These are phyloP conservation scores for Paramecium octaurelia DNA, from an alignment of 73 alveolate species.

Conservation along the genomic window DNA sequence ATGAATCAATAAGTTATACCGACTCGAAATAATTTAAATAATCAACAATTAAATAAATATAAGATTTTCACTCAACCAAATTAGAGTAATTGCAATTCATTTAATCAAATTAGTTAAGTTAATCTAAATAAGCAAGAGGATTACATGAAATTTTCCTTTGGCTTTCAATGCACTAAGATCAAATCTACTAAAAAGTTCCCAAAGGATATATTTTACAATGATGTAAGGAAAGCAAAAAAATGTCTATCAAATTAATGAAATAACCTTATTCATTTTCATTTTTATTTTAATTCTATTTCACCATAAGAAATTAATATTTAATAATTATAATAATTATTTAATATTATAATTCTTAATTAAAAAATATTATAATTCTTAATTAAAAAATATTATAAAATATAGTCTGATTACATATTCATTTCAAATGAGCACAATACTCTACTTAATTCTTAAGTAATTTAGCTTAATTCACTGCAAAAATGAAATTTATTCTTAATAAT, in stretches of 20 bases:
- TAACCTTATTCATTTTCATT: background rate
- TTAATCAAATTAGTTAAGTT: background rate
- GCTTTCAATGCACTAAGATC: background rate
- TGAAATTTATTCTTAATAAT: background rate
- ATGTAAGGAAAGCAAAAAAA: background rate
- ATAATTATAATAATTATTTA: too few relatives aligned
- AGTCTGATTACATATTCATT: too few relatives aligned
- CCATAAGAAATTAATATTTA: too few relatives aligned
- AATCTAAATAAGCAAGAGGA: background rate
- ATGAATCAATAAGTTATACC: background rate
- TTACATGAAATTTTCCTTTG: background rate
- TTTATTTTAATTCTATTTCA: too few relatives aligned
- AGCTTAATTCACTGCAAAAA: background rate
- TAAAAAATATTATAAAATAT: too few relatives aligned
- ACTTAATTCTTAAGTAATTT: background rate
- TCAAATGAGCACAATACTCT: too few relatives aligned
- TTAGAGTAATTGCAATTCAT: background rate
- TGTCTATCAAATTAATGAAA: background rate
- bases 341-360: too few relatives aligned
- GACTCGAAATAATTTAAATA: background rate
- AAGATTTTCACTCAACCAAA: background rate
- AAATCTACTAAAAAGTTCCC: background rate
- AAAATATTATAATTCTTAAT: too few relatives aligned
- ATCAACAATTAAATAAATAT: background rate
- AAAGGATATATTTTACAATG: background rate